Percentiles rank a stretch among this genome's conserved stretches.
Conservation (phyloP, 805 yeast species). For the Wickerhamomyces ciferrii region DNA sequence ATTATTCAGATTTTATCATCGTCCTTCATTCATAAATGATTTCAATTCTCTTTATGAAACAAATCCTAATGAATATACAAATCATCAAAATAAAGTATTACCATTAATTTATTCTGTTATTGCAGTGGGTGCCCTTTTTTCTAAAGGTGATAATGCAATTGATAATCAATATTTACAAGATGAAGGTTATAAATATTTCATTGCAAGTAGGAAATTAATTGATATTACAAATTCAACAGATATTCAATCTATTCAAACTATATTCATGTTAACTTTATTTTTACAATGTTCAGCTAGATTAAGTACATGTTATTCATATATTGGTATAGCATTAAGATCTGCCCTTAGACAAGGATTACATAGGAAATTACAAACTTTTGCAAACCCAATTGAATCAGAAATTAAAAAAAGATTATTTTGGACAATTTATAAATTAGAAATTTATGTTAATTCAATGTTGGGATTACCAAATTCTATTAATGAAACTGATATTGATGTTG, state of each 20-base stretch:
- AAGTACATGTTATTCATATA: slow-evolving; percentile 83
- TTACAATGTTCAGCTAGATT: slow-evolving; percentile 85
- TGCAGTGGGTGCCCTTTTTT: slow-evolving; percentile 82
- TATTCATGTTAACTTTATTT: slow-evolving; percentile 81
- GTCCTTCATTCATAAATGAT: slow-evolving; percentile 75
- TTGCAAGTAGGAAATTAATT: slow-evolving; percentile 72
- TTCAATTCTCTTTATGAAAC: slow-evolving; percentile 72
- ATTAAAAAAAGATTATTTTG: slow-evolving; percentile 82
- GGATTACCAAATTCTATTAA: slow-evolving; percentile 77
- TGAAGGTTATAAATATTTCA: slow-evolving; percentile 76
- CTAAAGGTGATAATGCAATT: slow-evolving; percentile 29
- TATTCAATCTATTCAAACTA: slow-evolving; percentile 74
- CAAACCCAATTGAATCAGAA: slow-evolving; percentile 72
- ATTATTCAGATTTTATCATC: slow-evolving; percentile 77
- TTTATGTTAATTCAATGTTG: slow-evolving; percentile 82
- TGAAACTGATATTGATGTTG: slow-evolving; percentile 85
- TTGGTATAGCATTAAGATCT: slow-evolving; percentile 81
- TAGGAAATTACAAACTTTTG: slow-evolving; percentile 41
- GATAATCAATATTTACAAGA: slow-evolving; percentile 32
- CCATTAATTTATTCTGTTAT: slow-evolving; percentile 81
- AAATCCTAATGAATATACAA: slow-evolving; percentile 70
- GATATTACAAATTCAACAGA: slow-evolving; percentile 83
- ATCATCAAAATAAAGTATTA: slow-evolving; percentile 71
- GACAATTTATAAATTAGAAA: slow-evolving; percentile 87
- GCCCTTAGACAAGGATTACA: slow-evolving; percentile 83